Evolutionary conservation across 1,139 yeast species (phyloP).

Genomic region (Yamadazyma taylorii): DNA sequence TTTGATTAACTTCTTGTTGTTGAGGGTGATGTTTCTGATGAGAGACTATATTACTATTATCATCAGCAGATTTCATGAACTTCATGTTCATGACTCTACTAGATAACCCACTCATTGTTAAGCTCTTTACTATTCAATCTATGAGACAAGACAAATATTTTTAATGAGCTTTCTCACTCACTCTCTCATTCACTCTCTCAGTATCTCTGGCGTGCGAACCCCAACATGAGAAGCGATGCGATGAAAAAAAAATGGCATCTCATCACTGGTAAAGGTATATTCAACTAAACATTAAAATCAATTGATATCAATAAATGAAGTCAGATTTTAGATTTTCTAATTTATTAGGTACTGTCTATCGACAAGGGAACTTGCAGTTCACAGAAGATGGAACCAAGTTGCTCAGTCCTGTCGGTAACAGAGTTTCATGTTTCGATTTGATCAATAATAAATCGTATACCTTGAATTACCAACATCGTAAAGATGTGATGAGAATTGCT

Average conservation of each 20-base stretch:
- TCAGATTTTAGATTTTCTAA: slow-evolving; percentile 69
- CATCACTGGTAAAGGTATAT: no score
- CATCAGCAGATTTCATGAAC: slow-evolving; percentile 40
- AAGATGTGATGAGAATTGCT: slow-evolving; percentile 77
- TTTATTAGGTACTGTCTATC: slow-evolving; percentile 88
- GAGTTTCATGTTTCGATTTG: slow-evolving; percentile 87
- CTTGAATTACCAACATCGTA: slow-evolving; percentile 88
- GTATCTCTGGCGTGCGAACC: slow-evolving; percentile 6
- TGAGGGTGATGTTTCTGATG: no score
- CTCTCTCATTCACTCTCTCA: no score
- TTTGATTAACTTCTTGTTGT: slow-evolving; percentile 35
- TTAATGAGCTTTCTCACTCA: no score
- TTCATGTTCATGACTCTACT: slow-evolving; percentile 73
- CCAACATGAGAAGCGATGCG: slow-evolving; percentile 3
- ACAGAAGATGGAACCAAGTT: slow-evolving; percentile 83
- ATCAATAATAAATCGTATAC: slow-evolving; percentile 85
- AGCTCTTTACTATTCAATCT: no score
- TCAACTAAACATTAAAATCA: no score
- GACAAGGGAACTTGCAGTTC: slow-evolving; percentile 87
- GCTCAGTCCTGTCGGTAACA: slow-evolving; percentile 90
- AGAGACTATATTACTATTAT: slow-evolving; percentile 15
- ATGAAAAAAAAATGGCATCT: slow-evolving; percentile 7
- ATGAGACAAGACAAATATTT: no score
- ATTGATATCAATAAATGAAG: slow-evolving; percentile 33
- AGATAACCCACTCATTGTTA: slow-evolving; percentile 50